These are phyloP conservation scores for Diaporthe batatas DNA, from an alignment of 2,329 filamentous ascomycete species.

Conservation along the genomic window DNA sequence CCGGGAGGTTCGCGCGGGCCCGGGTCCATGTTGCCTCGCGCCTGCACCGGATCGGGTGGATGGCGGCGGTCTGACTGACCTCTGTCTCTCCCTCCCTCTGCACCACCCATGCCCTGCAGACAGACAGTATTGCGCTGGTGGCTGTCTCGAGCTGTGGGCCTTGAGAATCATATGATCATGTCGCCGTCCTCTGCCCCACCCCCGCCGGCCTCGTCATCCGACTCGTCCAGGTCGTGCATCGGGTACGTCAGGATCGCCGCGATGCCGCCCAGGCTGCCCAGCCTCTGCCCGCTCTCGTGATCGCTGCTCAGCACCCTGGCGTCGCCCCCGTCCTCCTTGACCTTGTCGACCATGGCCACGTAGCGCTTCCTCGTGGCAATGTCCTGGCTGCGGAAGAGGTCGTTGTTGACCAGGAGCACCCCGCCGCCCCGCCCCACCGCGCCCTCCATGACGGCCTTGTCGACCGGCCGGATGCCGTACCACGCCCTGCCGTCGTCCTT, in stretches of 20 bases:
- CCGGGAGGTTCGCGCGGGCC: not conserved
- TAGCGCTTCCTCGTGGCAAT: conserved; percentile 82
- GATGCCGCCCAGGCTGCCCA: conserved; percentile 88
- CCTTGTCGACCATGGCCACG: conserved; percentile 87
- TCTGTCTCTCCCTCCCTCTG: no score
- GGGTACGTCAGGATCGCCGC: conserved; percentile 94
- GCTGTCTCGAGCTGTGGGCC: not conserved
- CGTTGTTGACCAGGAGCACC: conserved; percentile 87
- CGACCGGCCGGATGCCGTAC: conserved; percentile 88
- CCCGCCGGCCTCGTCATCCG: conserved; percentile 62
- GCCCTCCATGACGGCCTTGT: conserved; percentile 85
- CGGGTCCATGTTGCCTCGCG: not conserved
- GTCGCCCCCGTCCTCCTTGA: conserved; percentile 89
- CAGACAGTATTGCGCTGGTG: not conserved
- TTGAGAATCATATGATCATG: conserved; percentile 47
- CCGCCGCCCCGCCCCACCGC: conserved; percentile 90
- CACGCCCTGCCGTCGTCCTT: conserved; percentile 90
- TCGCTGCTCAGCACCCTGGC: conserved; percentile 91
- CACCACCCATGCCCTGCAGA: not conserved
- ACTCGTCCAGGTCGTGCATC: conserved; percentile 83
- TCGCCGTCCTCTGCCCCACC: conserved; percentile 48
- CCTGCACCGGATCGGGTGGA: not conserved
- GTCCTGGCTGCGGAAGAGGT: conserved; percentile 86
- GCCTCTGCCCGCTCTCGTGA: conserved; percentile 89
- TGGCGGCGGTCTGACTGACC: not conserved